Evolutionary conservation across 768 basidiomycete genomes (phyloP).

Genomic region (Tylopilus vinaceipallidus): DNA sequence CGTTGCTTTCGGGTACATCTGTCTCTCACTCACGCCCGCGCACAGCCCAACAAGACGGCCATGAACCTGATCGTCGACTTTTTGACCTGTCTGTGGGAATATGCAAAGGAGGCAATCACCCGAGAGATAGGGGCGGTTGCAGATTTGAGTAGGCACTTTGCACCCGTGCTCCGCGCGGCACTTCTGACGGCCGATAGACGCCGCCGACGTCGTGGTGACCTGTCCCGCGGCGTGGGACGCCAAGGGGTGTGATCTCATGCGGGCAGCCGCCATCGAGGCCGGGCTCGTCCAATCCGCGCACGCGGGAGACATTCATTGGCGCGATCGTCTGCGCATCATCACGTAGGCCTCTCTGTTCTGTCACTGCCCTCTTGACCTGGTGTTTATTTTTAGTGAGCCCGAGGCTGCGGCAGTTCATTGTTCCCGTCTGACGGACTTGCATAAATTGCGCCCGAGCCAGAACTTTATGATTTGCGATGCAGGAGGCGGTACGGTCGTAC

Average conservation of each 20-base stretch:
- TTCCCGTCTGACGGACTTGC: constrained; percentile 75
- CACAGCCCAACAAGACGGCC: constrained; percentile 74
- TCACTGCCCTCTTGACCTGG: not conserved
- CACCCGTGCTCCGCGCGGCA: not conserved
- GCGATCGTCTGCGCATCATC: constrained; percentile 80
- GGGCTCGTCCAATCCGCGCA: constrained; percentile 72
- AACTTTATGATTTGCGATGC: constrained; percentile 93
- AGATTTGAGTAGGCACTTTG: constrained; percentile 62
- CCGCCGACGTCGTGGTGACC: constrained; percentile 82
- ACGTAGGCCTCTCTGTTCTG: constrained; percentile 41
- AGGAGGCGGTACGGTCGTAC: constrained; percentile 75
- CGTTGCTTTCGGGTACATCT: too few relatives aligned
- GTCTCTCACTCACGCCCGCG: too few relatives aligned
- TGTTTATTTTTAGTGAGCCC: constrained; percentile 44
- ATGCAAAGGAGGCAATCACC: constrained; percentile 84
- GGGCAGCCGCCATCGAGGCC: constrained; percentile 77
- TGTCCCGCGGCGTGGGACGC: constrained; percentile 93
- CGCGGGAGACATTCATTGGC: constrained; percentile 72
- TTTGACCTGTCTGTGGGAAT: constrained; percentile 80
- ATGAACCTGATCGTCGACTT: constrained; percentile 83
- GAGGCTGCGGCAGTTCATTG: constrained; percentile 94
- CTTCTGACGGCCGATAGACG: constrained; percentile 43
- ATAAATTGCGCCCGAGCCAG: constrained; percentile 75
- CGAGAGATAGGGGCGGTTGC: constrained; percentile 83
- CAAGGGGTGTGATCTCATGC: constrained; percentile 81